Conservation (phyloP, 768 basidiomycete species). For the Psilocybe subaeruginosa region DNA sequence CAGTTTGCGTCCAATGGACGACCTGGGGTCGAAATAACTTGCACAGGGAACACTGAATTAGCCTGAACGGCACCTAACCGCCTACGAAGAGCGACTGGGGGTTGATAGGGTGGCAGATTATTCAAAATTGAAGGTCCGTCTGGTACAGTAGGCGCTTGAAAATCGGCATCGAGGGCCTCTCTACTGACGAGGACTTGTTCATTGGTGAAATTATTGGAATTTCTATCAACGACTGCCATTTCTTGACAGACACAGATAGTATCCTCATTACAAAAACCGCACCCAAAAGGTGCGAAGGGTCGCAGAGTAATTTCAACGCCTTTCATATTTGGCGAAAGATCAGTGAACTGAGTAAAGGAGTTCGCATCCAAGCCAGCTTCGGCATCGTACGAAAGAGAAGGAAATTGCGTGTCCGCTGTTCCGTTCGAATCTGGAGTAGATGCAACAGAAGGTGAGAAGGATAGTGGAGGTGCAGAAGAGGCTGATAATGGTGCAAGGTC, state of each 20-base stretch:
- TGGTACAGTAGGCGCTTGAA: background rate
- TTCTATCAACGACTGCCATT: conserved; percentile 41
- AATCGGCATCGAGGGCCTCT: background rate
- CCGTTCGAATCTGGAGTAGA: conserved; percentile 52
- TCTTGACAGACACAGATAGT: conserved; percentile 81
- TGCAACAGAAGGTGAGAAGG: conserved; percentile 50
- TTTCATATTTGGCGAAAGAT: conserved; percentile 32
- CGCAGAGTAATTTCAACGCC: conserved; percentile 26
- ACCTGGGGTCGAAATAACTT: conserved; percentile 19
- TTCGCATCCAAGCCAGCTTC: conserved; percentile 29
- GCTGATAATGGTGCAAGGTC: conserved; percentile 22
- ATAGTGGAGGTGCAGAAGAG: conserved; percentile 39
- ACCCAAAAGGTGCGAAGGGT: conserved; percentile 55
- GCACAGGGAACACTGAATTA: conserved; percentile 59
- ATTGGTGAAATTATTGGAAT: conserved; percentile 3
- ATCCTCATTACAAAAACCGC: conserved; percentile 72
- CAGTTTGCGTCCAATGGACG: conserved; percentile 46
- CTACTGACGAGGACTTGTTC: background rate
- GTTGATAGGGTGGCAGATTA: conserved; percentile 78
- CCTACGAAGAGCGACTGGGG: conserved; percentile 80
- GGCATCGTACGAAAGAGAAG: conserved; percentile 34
- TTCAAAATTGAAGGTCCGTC: conserved; percentile 60
- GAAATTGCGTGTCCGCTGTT: conserved; percentile 35
- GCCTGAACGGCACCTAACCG: conserved; percentile 38
- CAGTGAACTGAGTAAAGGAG: conserved; percentile 32